Percentiles rank a stretch among this genome's conserved stretches.
Conservation (phyloP, 148 eudicot species). For the Camellia lanceoleosa region DNA sequence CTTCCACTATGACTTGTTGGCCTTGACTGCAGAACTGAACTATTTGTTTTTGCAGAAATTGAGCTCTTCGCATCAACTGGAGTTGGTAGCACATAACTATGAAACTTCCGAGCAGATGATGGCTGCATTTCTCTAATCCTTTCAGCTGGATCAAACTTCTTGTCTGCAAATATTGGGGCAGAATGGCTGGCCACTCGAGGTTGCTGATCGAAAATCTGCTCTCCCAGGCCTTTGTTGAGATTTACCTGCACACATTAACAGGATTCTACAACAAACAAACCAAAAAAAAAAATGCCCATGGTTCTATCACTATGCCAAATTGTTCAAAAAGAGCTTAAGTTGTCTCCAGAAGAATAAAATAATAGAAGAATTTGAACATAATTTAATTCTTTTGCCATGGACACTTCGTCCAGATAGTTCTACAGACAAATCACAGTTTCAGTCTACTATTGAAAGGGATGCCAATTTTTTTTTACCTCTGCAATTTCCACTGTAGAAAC, state of each 20-base stretch:
- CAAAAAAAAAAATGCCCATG: neutral
- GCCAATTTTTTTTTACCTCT: conserved; percentile 34
- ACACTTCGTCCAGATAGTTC: neutral
- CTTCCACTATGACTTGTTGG: conserved; percentile 26
- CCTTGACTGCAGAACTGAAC: conserved; percentile 42
- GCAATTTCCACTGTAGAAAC: conserved; percentile 39
- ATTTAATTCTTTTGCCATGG: neutral
- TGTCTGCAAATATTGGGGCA: conserved; percentile 58
- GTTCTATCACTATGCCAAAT: neutral
- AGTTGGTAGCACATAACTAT: conserved; percentile 77
- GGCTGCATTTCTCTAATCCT: conserved; percentile 44
- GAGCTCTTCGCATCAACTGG: conserved; percentile 73
- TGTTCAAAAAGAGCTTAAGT: neutral
- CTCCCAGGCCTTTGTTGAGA: conserved; percentile 44
- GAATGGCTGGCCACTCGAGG: conserved; percentile 53
- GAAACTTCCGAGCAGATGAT: conserved; percentile 48
- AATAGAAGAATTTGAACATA: neutral
- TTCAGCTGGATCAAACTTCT: conserved; percentile 62
- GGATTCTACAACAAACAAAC: neutral
- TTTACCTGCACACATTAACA: conserved; percentile 42
- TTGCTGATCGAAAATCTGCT: conserved; percentile 40
- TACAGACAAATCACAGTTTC: neutral
- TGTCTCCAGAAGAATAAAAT: neutral
- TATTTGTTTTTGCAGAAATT: conserved; percentile 40
- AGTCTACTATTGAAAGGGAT: neutral